Base-by-base conservation (phyloP, 2,329 filamentous ascomycete genomes). In the Sporothrix sp. region DNA sequence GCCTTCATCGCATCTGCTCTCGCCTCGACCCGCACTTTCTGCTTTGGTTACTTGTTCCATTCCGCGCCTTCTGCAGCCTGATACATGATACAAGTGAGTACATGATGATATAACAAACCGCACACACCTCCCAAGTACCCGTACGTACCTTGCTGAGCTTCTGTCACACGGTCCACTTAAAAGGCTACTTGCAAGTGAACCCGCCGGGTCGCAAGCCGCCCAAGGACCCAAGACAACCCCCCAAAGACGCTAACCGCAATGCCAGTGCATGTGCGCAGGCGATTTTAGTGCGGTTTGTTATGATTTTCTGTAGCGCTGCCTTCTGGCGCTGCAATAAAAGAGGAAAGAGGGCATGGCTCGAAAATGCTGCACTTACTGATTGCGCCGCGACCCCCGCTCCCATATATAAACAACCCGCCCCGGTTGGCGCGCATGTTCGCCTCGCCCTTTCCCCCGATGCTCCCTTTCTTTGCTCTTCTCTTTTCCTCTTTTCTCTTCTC, bases 371-470 rank as follows among this genome's bases (percentile, higher is more conserved):
- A 53, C 54, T 65, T 74, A 76, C 72, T 77, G 74, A 77, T 78
- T 77, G 74, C 69, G 71, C 68, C 65, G 68, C 68, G 65, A 69
- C 66, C 68, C 74, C 72, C 69, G 68, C 70, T 72, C 62, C 63
- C 64, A 61, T 71, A 79, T 80, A 80, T 79, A 79, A 80, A 77
- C 72, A 75, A 67, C 66, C 65, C 70, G 70, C 69, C 67, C 67
- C 71, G 68, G 63, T 74, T 73, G 73, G 71, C 72, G 71, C 74
- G 69, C 68, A 48, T 40, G 48, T 44, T 38, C 69, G 65, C 64
- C 66, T 66, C 64, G 66, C 59, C 65, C 60, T 62, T 64, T 62
- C 63, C 58, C 58, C 63, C 62, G 64, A 63, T 62, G 62, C 63
- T 66, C 67, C 64, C 64, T 65, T 62, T 65, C 61, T 66, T 63